Percentiles rank a stretch among this genome's conserved stretches.
Conservation (phyloP, 345 rosid genomes). For the Populus davidiana region DNA sequence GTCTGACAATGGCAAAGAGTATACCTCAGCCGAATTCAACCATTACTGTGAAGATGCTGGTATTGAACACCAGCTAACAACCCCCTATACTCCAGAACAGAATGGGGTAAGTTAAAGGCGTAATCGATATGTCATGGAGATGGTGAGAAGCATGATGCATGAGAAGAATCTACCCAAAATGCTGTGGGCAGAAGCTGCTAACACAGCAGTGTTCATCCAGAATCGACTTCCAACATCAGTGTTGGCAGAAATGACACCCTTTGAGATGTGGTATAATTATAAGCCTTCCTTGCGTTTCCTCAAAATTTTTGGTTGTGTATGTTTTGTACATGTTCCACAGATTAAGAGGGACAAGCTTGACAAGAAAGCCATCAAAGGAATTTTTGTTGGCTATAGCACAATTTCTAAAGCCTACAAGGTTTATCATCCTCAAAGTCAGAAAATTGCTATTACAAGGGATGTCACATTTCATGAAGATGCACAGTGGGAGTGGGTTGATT, state of each 20-base stretch:
- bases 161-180: background rate
- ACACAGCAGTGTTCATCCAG: background rate
- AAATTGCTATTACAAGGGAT: background rate
- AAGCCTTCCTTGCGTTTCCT: background rate
- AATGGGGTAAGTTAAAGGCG: background rate
- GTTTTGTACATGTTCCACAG: background rate
- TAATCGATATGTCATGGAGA: background rate
- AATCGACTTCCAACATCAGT: slow-evolving; percentile 1
- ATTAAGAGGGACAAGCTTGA: background rate
- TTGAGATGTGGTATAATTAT: background rate
- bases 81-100: slow-evolving; percentile 11
- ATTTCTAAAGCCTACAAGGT: too few species aligned
- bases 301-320: background rate
- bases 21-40: background rate
- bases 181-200: background rate
- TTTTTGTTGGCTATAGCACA: too few species aligned
- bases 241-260: background rate
- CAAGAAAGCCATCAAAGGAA: too few species aligned
- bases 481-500: background rate
- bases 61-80: slow-evolving; percentile 4
- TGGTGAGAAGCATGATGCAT: background rate
- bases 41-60: slow-evolving; percentile 1
- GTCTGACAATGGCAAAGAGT: slow-evolving; percentile 12
- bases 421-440: too few species aligned
- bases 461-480: background rate